A percentile compares a stretch with the other conserved stretches of the same genome.
Evolutionary conservation across 1,139 yeast species (phyloP).

Genomic region (Saccharomyces pastorianus): DNA sequence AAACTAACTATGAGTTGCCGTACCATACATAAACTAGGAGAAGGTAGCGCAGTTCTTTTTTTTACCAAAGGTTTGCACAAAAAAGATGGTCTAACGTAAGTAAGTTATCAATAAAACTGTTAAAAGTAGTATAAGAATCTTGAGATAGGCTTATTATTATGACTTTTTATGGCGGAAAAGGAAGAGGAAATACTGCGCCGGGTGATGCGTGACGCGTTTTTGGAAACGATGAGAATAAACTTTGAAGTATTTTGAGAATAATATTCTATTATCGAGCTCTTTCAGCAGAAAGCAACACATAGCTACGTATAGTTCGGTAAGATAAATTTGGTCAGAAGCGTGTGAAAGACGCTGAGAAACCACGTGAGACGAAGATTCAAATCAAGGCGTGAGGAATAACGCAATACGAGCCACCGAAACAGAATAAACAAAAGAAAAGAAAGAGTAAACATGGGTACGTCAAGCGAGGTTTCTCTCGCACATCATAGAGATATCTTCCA

Average conservation of each 20-base stretch:
- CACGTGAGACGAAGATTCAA: neutral
- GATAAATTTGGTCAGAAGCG: neutral
- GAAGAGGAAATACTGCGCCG: neutral
- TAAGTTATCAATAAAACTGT: neutral
- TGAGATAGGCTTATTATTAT: neutral
- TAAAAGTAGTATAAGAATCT: neutral
- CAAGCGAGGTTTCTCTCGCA: neutral
- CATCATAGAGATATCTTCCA: constrained; percentile 14
- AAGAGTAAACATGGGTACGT: neutral
- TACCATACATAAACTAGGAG: neutral
- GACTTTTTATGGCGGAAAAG: neutral
- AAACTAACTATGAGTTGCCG: neutral
- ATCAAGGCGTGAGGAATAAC: neutral
- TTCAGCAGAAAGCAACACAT: neutral
- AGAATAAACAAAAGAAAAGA: neutral
- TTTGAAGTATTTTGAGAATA: neutral
- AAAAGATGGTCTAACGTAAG: neutral
- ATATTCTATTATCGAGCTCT: neutral
- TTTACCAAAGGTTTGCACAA: neutral
- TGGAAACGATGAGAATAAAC: constrained; percentile 1
- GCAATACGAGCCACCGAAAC: neutral
- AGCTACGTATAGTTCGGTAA: neutral
- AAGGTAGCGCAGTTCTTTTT: neutral
- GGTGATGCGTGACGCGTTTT: neutral
- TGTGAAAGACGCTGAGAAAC: neutral